Conservation (phyloP, 2,329 filamentous ascomycete genomes). For the Seiridium cupressi region DNA sequence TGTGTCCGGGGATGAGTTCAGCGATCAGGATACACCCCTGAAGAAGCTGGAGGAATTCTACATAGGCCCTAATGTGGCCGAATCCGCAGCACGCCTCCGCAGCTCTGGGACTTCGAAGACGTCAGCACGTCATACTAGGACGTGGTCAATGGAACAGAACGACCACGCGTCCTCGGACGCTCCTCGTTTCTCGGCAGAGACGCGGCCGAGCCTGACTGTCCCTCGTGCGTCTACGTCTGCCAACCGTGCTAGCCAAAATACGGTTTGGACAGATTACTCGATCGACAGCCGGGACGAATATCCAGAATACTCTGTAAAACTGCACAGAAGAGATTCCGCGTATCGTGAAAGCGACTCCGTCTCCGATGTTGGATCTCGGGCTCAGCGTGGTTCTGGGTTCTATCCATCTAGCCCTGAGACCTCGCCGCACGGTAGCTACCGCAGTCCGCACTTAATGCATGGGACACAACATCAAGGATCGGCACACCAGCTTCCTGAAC, state of each 20-base stretch:
- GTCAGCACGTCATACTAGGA: constrained; percentile 12
- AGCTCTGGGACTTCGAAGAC: constrained; percentile 11
- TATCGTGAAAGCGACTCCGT: constrained; percentile 23
- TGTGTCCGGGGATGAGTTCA: constrained; percentile 17
- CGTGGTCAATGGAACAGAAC: constrained; percentile 13
- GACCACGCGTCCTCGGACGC: constrained; percentile 17
- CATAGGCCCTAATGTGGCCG: constrained; percentile 24
- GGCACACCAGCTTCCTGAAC: constrained; percentile 43
- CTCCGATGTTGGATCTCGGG: constrained; percentile 25
- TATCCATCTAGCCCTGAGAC: constrained; percentile 28
- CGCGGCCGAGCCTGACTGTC: constrained; percentile 44
- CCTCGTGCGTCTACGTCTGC: constrained; percentile 41
- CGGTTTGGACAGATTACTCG: constrained; percentile 61
- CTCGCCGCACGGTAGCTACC: constrained; percentile 28
- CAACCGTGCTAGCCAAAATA: constrained; percentile 53
- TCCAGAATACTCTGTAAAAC: constrained; percentile 26
- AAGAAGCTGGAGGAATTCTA: constrained; percentile 29
- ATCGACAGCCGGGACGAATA: constrained; percentile 49
- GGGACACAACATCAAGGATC: constrained; percentile 1
- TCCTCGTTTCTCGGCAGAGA: constrained; percentile 26
- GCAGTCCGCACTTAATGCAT: constrained; percentile 22
- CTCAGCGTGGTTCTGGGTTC: constrained; percentile 25
- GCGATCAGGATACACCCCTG: constrained; percentile 21
- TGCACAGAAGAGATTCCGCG: constrained; percentile 18
- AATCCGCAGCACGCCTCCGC: constrained; percentile 17